These are phyloP conservation scores for Houttuynia cordata DNA, from an alignment of 164 flowering plant genomes.

Conservation along the genomic window DNA sequence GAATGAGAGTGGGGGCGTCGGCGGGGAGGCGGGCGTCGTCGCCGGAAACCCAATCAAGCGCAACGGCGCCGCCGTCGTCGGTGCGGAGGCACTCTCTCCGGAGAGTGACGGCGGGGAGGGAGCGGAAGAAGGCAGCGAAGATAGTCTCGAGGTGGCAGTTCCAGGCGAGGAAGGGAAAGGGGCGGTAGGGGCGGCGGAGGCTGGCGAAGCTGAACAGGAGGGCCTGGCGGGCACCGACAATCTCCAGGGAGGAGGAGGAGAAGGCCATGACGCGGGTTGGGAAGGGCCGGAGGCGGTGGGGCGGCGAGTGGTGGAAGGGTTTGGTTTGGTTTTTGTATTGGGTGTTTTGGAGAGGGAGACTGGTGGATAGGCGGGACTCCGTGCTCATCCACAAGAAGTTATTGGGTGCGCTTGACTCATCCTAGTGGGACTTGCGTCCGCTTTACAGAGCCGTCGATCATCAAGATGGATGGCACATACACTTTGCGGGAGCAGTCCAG, in stretches of 20 bases:
- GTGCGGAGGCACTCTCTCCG: constrained; percentile 74
- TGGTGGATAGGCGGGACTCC: no score
- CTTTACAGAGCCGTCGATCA: no score
- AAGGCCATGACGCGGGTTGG: background rate
- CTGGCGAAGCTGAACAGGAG: constrained; percentile 32
- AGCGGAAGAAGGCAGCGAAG: constrained; percentile 65
- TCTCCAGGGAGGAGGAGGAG: constrained; percentile 36
- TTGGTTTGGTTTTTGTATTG: background rate
- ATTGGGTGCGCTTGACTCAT: no score
- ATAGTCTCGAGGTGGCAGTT: constrained; percentile 86
- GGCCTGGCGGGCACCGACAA: constrained; percentile 34
- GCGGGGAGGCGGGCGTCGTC: constrained; percentile 37
- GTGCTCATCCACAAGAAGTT: no score
- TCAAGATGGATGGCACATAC: no score
- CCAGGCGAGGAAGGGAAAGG: constrained; percentile 53
- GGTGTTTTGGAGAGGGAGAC: no score
- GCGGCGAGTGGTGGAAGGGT: background rate
- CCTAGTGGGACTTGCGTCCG: no score
- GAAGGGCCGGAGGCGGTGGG: background rate
- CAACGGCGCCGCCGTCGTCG: constrained; percentile 51
- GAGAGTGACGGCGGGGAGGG: constrained; percentile 47
- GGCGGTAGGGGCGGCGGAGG: constrained; percentile 40
- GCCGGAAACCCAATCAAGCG: constrained; percentile 86
- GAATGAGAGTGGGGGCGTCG: constrained; percentile 63
- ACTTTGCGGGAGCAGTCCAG: no score